Evolutionary conservation across 2,329 filamentous ascomycete species (phyloP).

Genomic region (Xylariaceae sp.): DNA sequence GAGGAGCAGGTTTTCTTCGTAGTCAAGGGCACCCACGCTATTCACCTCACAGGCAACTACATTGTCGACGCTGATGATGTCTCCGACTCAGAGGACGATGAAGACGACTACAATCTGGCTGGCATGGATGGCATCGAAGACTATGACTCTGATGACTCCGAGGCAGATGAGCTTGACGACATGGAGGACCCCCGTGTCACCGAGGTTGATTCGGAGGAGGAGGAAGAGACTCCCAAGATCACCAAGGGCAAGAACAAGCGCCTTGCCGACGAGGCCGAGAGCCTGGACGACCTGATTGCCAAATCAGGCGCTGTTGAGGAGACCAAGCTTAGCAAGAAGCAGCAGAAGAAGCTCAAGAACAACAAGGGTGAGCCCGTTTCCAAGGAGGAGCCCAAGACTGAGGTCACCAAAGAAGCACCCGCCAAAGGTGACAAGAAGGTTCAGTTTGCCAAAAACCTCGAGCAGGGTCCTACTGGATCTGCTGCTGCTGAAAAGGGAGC

Average conservation of each 20-base stretch:
- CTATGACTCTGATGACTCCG: slow-evolving; percentile 65
- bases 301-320: slow-evolving; percentile 67
- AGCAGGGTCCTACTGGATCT: slow-evolving; percentile 87
- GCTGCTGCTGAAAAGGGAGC: slow-evolving; percentile 48
- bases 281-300: slow-evolving; percentile 80
- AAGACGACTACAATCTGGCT: slow-evolving; percentile 75
- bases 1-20: slow-evolving; percentile 90
- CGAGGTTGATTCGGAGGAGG: slow-evolving; percentile 78
- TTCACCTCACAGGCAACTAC: slow-evolving; percentile 96
- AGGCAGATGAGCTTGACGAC: slow-evolving; percentile 75
- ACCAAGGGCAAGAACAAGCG: slow-evolving; percentile 91
- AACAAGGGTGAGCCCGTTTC: slow-evolving; percentile 87
- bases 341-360: slow-evolving; percentile 97
- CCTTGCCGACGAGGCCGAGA: slow-evolving; percentile 65
- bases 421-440: slow-evolving; percentile 84
- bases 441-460: slow-evolving; percentile 97
- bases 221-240: slow-evolving; percentile 66
- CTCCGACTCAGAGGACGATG: slow-evolving; percentile 59
- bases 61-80: slow-evolving; percentile 69
- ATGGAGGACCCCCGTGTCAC: slow-evolving; percentile 77
- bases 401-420: slow-evolving; percentile 44
- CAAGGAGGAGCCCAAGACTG: slow-evolving; percentile 59
- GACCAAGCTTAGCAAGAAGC: slow-evolving; percentile 86
- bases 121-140: slow-evolving; percentile 72
- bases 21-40: slow-evolving; percentile 82